Percentiles rank a stretch among this genome's conserved stretches.
These are phyloP conservation scores for Leishmania tarentolae DNA, from an alignment of 208 protist species.

Conservation along the genomic window DNA sequence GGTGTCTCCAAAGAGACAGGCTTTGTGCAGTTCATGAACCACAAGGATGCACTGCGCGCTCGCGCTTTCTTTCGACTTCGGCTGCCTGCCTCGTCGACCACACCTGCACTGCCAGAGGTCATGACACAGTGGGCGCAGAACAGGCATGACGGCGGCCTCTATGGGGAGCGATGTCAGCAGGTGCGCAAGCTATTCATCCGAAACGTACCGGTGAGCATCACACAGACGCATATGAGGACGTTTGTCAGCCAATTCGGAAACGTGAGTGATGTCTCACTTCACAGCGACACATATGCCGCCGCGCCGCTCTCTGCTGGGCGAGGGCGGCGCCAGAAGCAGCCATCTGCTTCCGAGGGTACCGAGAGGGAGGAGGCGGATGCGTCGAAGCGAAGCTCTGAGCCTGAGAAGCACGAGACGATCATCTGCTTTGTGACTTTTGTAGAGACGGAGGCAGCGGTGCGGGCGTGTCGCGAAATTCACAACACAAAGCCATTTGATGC, in stretches of 20 bases:
- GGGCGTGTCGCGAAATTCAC: constrained; percentile 45
- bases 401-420: constrained; percentile 23
- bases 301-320: neutral
- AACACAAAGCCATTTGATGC: constrained; percentile 44
- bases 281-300: constrained; percentile 58
- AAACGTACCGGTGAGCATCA: constrained; percentile 68
- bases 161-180: constrained; percentile 51
- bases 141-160: constrained; percentile 66
- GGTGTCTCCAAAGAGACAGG: constrained; percentile 47
- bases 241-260: constrained; percentile 49
- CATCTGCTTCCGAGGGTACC: neutral
- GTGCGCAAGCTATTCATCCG: constrained; percentile 82
- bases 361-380: neutral
- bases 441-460: constrained; percentile 41
- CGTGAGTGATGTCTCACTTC: constrained; percentile 50
- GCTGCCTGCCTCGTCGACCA: neutral
- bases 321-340: neutral
- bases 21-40: constrained; percentile 43
- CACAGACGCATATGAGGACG: constrained; percentile 26
- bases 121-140: constrained; percentile 69
- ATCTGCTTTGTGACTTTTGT: constrained; percentile 76
- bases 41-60: constrained; percentile 17
- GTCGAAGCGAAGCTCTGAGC: neutral
- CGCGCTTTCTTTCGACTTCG: constrained; percentile 21
- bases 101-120: constrained; percentile 36